Percentiles rank a stretch among this genome's conserved stretches.
phyloP scores from a whole-genome alignment of 78 protist species.

The Isochrysis galbana region DNA sequence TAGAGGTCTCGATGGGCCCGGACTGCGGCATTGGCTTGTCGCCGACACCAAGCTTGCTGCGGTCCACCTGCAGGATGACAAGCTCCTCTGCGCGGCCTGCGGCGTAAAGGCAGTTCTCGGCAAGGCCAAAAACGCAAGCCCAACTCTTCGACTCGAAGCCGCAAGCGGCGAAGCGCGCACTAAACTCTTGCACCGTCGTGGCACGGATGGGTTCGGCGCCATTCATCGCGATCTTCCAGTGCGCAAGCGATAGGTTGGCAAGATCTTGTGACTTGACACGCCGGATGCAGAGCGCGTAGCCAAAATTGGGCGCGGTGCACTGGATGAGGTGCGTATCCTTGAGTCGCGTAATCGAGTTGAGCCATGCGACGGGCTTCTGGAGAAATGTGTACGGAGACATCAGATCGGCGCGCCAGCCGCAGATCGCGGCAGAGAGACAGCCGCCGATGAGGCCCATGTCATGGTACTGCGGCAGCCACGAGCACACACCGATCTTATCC shows the following conservation, averaged over 20 bases:
- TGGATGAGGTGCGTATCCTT: neutral
- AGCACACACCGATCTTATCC: neutral
- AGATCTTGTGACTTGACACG: neutral
- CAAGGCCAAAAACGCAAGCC: neutral
- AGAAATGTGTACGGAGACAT: neutral
- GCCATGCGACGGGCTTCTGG: neutral
- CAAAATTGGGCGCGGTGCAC: neutral
- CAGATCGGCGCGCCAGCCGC: neutral
- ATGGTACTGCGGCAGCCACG: constrained; percentile 35
- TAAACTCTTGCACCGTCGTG: neutral
- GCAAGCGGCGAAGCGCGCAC: neutral
- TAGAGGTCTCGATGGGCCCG: neutral
- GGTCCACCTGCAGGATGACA: neutral
- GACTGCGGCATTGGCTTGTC: neutral
- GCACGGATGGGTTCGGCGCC: constrained; percentile 7
- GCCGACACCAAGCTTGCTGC: neutral
- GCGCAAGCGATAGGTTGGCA: neutral
- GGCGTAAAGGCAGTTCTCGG: neutral
- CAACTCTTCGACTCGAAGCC: neutral
- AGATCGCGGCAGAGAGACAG: neutral
- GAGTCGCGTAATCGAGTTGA: neutral
- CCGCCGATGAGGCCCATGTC: constrained; percentile 32
- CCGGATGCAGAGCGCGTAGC: neutral
- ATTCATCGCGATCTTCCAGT: neutral
- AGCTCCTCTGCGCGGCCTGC: neutral